Evolutionary conservation across 2,329 filamentous ascomycete genomes (phyloP), one percentile per base, ranked within the genome.

Genomic region (Apiospora koreana): DNA sequence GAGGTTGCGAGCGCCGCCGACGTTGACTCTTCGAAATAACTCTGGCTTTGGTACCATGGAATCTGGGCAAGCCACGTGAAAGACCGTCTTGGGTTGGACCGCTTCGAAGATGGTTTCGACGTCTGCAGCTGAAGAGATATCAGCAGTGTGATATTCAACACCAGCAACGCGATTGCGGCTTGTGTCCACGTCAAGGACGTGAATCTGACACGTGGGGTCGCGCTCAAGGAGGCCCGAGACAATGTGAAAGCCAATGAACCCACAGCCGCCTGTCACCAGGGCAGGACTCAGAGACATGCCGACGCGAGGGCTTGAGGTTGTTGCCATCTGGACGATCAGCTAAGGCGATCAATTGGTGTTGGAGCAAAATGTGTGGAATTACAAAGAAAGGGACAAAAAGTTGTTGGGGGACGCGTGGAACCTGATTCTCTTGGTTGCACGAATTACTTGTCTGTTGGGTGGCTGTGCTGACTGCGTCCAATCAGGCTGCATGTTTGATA

Each of bases 191-290:
- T 72, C 72, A 28, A 75, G 62, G 54, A 73, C 72, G 42, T 73
- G 69, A 28, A 74, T 66, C 38, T 54, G 23, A 38, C 46, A 65
- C 2, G 65, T 54, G 6, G 72, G 70, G 6, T 71, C 68, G 42
- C 66, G 41, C 28, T 70, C 50, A 41, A 73, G 71, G 14, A 74
- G 41, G 16, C 46, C 68, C 31, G 41, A 54, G 46, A 73, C 68
- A 18, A 74, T 68, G 68, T 74, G 72, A 54, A 48, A 73, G 48
- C 72, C 71, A n/a, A 72, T 72, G 69, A 74, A 74, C 45, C 73
- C 73, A 31, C 73, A 73, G 58, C 71, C 73, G 12, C 73, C 70
- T 0, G 71, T 73, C 25, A 74, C 68, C 42, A 74, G 14, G 28
- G 67, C 70, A 1, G 72, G 71, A 23, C 73, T 69, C 45, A 74